Evolutionary conservation across 192 early-diverging fungal species (phyloP), one percentile per base, ranked within the genome.

Genomic region (Chytriomyces sp.): DNA sequence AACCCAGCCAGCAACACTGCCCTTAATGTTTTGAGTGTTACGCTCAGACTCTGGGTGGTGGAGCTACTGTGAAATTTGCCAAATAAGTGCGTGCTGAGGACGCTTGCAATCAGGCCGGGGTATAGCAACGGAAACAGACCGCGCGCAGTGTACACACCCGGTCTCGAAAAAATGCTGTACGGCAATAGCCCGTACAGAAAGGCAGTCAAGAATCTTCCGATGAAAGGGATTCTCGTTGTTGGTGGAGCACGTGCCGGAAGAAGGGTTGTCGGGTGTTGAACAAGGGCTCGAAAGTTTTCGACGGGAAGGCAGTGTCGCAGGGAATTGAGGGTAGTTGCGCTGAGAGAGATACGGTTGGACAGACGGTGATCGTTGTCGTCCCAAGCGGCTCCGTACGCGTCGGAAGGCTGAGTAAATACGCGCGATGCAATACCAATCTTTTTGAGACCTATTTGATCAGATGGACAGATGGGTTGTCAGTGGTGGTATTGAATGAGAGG

Each of bases 351-450:
- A 24, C 73, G 61, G 45, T 75, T 45, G 18, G 49, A 9, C 10
- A 75, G 73, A 7, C 73, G 61, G 49, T 66, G 73, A 26, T 75
- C 73, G 63, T 45, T 35, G 48, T 75, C 73, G 43, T 50, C 49
- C 63, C 64, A 66, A 10, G 62, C 64, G 20, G 73, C 73, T 20
- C 73, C 73, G 49, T 60, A 75, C 48, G 63, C 73, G 61, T 75
- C 73, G 62, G 13, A 7, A 7, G 24, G 35, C 26, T 66, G 73
- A 16, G 18, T 24, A 49, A 75, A 75, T 13, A 75, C 73, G 61
- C 64, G 26, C 10, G 73, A 44, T 8, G 63, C 63, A 18, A 75
- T 44, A 20, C 73, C 73, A 9, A 75, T 18, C 46, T 75, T 75
- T 35, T 75, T 75, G 3, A 66, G 61, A 6, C 45, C 35, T 35